Evolutionary conservation across 345 rosid genomes (phyloP), one percentile per base, ranked within the genome.

Genomic region (Populus alba): DNA sequence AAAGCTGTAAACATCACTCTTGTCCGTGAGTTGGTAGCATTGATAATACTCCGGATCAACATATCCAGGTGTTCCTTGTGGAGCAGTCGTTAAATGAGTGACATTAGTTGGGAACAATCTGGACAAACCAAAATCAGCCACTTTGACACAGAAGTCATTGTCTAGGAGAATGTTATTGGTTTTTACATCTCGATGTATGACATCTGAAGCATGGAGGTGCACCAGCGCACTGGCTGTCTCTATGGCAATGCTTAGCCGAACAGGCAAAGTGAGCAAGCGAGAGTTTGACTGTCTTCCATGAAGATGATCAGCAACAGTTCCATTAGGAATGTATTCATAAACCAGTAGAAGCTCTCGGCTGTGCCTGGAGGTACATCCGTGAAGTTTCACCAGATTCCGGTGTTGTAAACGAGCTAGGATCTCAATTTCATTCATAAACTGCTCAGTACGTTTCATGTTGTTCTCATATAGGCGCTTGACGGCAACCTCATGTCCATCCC

Each of bases 51-150:
- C 94, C 1, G 97, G 98, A 74, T 95, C 98, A 22, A 95, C 94
- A 22, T 95, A 95, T 37, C 98, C 98, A 0, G 97, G 98, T 1
- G 98, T 95, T 63, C 98, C 98, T 79, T 95, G 98, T 4, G 98
- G 98, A 68, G 91, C 95, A 0, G 98, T 95, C 6, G 98, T 91
- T 2, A 95, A 88, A 65, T 95, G 98, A 10, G 93, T 95, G 59
- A 82, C 94, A 81, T 91, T 87, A 11, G 8, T 85, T 0, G 97
- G 97, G 73, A 91, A 93, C 77, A 93, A 75, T 33, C 98, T 71
- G 0, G 98, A 95, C 23, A 95, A 83, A 9, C 98, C 98, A 45
- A 95, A 95, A 87, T 95, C 98, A 5, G 98, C 98, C 18, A 95
- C 98, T 83, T 95, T 95, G 20, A 95, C 98, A 3, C 45, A 80